phyloP scores from a whole-genome alignment of 129 eudicot genomes.

The Lactuca sativa region DNA sequence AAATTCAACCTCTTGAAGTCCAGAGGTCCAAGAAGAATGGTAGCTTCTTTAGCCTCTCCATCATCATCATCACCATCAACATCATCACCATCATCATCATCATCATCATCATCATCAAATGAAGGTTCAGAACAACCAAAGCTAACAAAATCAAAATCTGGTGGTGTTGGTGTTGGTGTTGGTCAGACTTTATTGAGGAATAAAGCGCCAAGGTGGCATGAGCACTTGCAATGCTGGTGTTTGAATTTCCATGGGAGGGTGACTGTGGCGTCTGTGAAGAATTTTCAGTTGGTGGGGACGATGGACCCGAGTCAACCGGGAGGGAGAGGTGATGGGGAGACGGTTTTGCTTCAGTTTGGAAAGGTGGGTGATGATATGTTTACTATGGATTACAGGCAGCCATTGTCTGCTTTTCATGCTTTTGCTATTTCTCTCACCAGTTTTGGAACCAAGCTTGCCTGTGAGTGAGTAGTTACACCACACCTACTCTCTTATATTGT shows the following conservation, averaged over 20 bases:
- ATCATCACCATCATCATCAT: background rate
- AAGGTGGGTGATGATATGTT: constrained; percentile 85
- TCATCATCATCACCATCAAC: too few species aligned
- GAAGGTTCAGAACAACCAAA: constrained; percentile 9
- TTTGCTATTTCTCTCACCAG: constrained; percentile 94
- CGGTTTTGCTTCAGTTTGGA: constrained; percentile 89
- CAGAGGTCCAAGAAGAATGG: constrained; percentile 98
- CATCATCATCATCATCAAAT: too few species aligned
- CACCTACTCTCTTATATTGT: background rate
- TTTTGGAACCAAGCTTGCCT: constrained; percentile 93
- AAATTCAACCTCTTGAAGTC: constrained; percentile 92
- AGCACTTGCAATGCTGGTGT: constrained; percentile 97
- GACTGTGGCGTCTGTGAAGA: constrained; percentile 95
- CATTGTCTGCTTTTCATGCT: constrained; percentile 90
- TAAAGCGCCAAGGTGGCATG: constrained; percentile 99
- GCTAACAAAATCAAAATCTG: constrained; percentile 30
- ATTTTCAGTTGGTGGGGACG: constrained; percentile 82
- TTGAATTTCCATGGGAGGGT: constrained; percentile 95
- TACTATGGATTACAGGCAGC: constrained; percentile 94
- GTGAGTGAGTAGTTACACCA: constrained; percentile 45
- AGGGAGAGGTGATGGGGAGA: constrained; percentile 89
- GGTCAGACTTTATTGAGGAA: constrained; percentile 59
- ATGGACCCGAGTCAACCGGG: constrained; percentile 83
- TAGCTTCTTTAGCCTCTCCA: constrained; percentile 43
- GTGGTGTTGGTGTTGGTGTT: background rate